phyloP scores from a whole-genome alignment of 1,284 basidiomycete genomes.

The Inonotus hispidus region DNA sequence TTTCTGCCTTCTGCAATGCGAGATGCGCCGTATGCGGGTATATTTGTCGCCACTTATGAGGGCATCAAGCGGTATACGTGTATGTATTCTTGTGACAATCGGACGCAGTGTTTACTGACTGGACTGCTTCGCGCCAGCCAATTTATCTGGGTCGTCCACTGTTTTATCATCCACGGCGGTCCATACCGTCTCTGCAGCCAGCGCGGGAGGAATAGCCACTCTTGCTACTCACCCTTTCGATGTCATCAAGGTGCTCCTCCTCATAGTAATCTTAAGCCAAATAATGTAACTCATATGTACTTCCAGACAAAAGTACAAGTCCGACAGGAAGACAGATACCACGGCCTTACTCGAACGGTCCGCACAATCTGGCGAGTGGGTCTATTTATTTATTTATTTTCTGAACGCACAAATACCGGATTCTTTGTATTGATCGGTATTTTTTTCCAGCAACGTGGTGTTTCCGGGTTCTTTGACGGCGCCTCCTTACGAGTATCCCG shows the following conservation, averaged over 20 bases:
- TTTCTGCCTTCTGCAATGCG: slow-evolving; percentile 87
- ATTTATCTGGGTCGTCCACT: slow-evolving; percentile 33
- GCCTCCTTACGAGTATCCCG: slow-evolving; percentile 76
- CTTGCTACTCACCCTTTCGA: slow-evolving; percentile 86
- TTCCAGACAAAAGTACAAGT: slow-evolving; percentile 85
- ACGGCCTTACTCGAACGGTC: slow-evolving; percentile 60
- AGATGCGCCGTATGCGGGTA: slow-evolving; percentile 93
- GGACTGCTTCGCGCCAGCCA: slow-evolving; percentile 11
- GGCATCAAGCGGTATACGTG: slow-evolving; percentile 69
- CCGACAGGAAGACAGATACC: slow-evolving; percentile 66
- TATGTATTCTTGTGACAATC: slow-evolving; percentile 29
- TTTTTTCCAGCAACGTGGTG: slow-evolving; percentile 70
- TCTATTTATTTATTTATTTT: slow-evolving; percentile 9
- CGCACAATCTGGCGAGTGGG: slow-evolving; percentile 63
- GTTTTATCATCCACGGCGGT: slow-evolving; percentile 40
- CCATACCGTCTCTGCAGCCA: slow-evolving; percentile 61
- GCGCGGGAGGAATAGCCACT: slow-evolving; percentile 78
- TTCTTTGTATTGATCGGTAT: too few relatives aligned
- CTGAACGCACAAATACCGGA: slow-evolving; percentile 3
- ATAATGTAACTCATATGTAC: slow-evolving; percentile 1
- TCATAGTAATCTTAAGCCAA: neutral
- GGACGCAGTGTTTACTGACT: neutral
- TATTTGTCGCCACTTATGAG: slow-evolving; percentile 93
- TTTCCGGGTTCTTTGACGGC: slow-evolving; percentile 81
- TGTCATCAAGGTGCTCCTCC: slow-evolving; percentile 66